Evolutionary conservation across 2,329 filamentous ascomycete species (phyloP).

Genomic region (Diaporthe eres): DNA sequence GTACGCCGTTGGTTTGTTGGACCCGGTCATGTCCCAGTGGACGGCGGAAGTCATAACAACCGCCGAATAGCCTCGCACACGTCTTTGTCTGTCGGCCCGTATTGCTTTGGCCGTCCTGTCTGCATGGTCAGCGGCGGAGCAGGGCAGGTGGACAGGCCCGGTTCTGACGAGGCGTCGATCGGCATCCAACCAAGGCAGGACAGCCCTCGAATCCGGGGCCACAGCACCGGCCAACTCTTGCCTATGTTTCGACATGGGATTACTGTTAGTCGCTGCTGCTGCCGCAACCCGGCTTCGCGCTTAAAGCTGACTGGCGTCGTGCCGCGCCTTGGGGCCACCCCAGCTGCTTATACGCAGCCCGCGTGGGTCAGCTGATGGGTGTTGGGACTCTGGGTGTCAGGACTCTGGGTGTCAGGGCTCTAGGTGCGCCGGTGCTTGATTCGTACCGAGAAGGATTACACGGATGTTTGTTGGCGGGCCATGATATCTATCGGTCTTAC

Average conservation of each 20-base stretch:
- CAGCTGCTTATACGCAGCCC: conserved; percentile 12
- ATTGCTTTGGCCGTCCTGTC: neutral
- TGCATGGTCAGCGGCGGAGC: conserved; percentile 32
- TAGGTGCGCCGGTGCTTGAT: neutral
- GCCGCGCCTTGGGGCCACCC: neutral
- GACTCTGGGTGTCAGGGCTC: too few species aligned
- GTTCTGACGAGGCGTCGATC: neutral
- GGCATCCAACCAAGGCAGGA: conserved; percentile 5
- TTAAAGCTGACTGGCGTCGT: conserved; percentile 1
- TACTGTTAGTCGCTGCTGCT: neutral
- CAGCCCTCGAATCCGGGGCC: neutral
- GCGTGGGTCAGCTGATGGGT: conserved; percentile 25
- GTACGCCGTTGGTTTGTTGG: neutral
- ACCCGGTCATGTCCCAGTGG: neutral
- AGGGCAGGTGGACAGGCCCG: conserved; percentile 1
- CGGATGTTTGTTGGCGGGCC: neutral
- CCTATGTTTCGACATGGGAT: neutral
- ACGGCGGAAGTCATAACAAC: neutral
- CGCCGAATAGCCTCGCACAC: neutral
- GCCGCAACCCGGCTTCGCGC: neutral
- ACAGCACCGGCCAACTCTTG: neutral
- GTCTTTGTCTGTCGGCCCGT: neutral
- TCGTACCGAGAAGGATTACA: neutral
- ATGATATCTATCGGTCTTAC: neutral
- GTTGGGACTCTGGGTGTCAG: neutral